phyloP scores from a whole-genome alignment of 2,329 filamentous ascomycete genomes.

The Aspergillus ibericus region DNA sequence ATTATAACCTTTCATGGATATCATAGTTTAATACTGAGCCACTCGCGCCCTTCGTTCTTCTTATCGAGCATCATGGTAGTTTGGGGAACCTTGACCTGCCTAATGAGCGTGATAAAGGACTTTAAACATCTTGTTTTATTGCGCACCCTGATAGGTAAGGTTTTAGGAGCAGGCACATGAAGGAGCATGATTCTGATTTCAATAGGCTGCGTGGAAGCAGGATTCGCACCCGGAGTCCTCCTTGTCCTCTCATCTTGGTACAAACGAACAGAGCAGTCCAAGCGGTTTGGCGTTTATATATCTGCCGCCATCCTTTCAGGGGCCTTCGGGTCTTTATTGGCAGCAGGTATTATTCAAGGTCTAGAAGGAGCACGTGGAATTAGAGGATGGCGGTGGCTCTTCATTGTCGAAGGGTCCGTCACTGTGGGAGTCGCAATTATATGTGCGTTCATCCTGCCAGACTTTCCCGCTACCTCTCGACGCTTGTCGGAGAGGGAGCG shows the following conservation, averaged over 20 bases:
- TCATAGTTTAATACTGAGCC: constrained; percentile 47
- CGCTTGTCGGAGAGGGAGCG: constrained; percentile 35
- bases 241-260: constrained; percentile 59
- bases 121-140: constrained; percentile 53
- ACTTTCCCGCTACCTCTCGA: constrained; percentile 51
- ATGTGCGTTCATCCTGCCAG: constrained; percentile 49
- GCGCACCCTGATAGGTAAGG: constrained; percentile 12
- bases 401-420: constrained; percentile 46
- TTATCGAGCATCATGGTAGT: constrained; percentile 54
- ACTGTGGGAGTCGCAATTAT: constrained; percentile 49
- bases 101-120: constrained; percentile 52
- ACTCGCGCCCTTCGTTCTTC: constrained; percentile 52
- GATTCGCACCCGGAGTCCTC: constrained; percentile 22
- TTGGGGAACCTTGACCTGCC: constrained; percentile 54
- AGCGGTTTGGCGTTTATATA: constrained; percentile 59
- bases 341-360: constrained; percentile 50
- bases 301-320: constrained; percentile 58
- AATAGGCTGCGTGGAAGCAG: constrained; percentile 26
- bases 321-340: constrained; percentile 55
- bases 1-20: background rate
- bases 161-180: background rate
- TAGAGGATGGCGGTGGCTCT: constrained; percentile 55
- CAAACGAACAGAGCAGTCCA: constrained; percentile 57
- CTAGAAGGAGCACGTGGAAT: constrained; percentile 50
- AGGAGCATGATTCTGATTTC: background rate